Evolutionary conservation across 305 asterid species (phyloP).

Genomic region (Fraxinus velutina): DNA sequence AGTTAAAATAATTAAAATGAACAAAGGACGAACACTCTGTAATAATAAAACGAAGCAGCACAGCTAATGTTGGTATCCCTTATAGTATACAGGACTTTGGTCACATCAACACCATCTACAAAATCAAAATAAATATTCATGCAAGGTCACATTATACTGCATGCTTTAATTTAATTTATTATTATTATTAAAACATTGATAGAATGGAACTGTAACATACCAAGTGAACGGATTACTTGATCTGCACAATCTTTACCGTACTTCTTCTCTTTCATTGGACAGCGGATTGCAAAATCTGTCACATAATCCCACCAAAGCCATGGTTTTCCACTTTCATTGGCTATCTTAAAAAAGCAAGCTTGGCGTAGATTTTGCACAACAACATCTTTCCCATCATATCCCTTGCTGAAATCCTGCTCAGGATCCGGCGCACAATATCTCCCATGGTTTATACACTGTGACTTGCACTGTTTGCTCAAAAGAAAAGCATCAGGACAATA

Average conservation of each 20-base stretch:
- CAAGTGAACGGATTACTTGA: slow-evolving; percentile 77
- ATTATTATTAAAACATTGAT: background rate
- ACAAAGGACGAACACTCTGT: background rate
- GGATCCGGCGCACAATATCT: slow-evolving; percentile 99
- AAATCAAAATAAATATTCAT: background rate
- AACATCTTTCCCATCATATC: slow-evolving; percentile 95
- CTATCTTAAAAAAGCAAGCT: slow-evolving; percentile 86
- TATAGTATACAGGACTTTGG: background rate
- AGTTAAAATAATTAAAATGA: background rate
- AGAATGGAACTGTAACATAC: slow-evolving; percentile 34
- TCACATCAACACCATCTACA: background rate
- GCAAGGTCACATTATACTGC: slow-evolving; percentile 2
- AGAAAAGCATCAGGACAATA: slow-evolving; percentile 85
- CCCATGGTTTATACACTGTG: slow-evolving; percentile 96
- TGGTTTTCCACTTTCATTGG: slow-evolving; percentile 84
- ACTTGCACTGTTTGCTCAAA: slow-evolving; percentile 84
- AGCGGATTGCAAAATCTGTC: slow-evolving; percentile 80
- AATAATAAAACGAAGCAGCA: slow-evolving; percentile 7
- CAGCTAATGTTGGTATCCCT: background rate
- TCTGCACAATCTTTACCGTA: slow-evolving; percentile 87
- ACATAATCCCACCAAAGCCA: slow-evolving; percentile 99
- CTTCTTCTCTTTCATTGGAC: slow-evolving; percentile 92
- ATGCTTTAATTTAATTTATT: background rate
- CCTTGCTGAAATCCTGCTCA: slow-evolving; percentile 87
- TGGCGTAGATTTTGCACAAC: slow-evolving; percentile 87